These are phyloP conservation scores for Wickerhamomyces bovis DNA, from an alignment of 805 yeast species.

Conservation along the genomic window DNA sequence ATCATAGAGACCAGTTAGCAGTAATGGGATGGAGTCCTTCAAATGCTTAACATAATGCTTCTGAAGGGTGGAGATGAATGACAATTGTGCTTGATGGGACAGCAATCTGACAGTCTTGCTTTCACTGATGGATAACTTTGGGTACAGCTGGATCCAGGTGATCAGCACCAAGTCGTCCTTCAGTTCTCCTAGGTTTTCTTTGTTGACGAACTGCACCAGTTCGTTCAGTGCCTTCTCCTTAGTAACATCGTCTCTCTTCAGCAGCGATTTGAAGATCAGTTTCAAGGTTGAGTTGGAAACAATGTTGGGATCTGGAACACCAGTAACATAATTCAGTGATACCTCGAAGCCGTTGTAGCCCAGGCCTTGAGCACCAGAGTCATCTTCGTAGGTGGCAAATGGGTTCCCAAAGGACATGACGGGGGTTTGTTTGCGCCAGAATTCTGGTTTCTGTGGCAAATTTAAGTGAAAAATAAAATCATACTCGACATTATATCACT, in stretches of 20 bases:
- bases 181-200: slow-evolving; percentile 18
- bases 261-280: slow-evolving; percentile 65
- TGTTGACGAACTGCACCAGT: slow-evolving; percentile 30
- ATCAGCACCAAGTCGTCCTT: slow-evolving; percentile 51
- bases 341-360: slow-evolving; percentile 45
- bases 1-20: slow-evolving; percentile 71
- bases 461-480: neutral
- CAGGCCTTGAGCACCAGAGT: slow-evolving; percentile 22
- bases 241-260: slow-evolving; percentile 80
- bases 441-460: neutral
- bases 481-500: neutral
- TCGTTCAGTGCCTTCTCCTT: slow-evolving; percentile 73
- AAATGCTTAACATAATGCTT: slow-evolving; percentile 60
- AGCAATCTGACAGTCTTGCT: slow-evolving; percentile 56
- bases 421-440: neutral
- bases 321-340: slow-evolving; percentile 69
- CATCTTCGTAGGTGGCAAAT: slow-evolving; percentile 11
- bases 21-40: slow-evolving; percentile 63
- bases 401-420: slow-evolving; percentile 23
- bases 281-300: slow-evolving; percentile 43
- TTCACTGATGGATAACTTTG: slow-evolving; percentile 69
- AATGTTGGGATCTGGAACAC: slow-evolving; percentile 63
- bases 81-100: slow-evolving; percentile 62
- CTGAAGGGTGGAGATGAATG: slow-evolving; percentile 41
- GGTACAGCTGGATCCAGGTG: slow-evolving; percentile 76